These are phyloP conservation scores for Amphicarpaea edgeworthii DNA, from an alignment of 306 rosid genomes.

Conservation along the genomic window DNA sequence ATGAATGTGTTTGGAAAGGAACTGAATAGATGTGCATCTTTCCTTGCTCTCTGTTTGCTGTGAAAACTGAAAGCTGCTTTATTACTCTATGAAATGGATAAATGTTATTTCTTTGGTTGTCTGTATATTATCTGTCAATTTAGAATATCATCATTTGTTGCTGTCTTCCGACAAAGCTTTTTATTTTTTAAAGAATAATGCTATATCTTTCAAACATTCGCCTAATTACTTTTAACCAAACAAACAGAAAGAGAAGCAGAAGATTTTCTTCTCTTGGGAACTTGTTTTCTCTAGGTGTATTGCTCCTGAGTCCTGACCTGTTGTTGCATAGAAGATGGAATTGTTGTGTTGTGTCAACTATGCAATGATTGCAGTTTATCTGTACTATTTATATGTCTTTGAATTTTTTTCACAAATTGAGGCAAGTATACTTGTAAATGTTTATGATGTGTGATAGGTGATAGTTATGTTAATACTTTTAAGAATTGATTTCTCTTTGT, in stretches of 20 bases:
- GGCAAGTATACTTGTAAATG: neutral
- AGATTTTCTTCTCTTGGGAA: too few relatives aligned
- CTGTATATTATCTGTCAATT: neutral
- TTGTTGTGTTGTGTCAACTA: neutral
- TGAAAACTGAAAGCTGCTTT: constrained; percentile 21
- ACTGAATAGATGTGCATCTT: neutral
- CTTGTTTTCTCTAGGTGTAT: too few relatives aligned
- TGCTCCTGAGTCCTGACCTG: too few relatives aligned
- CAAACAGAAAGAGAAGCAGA: too few relatives aligned
- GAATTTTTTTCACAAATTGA: neutral
- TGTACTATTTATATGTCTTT: too few relatives aligned
- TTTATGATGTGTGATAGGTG: neutral
- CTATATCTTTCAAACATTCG: neutral
- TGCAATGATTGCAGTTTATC: neutral
- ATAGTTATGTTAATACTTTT: neutral
- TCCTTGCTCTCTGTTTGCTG: neutral
- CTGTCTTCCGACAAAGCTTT: neutral
- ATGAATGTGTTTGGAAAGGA: neutral
- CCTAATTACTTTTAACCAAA: neutral
- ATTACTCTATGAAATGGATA: neutral
- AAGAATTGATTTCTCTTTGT: neutral
- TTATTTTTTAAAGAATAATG: too few relatives aligned
- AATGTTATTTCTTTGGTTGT: constrained; percentile 1
- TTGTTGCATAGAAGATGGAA: too few relatives aligned
- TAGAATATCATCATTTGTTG: constrained; percentile 12